Evolutionary conservation across 257 asterid species (phyloP), one percentile per base, ranked within the genome.

Genomic region (Fraxinus anomala): DNA sequence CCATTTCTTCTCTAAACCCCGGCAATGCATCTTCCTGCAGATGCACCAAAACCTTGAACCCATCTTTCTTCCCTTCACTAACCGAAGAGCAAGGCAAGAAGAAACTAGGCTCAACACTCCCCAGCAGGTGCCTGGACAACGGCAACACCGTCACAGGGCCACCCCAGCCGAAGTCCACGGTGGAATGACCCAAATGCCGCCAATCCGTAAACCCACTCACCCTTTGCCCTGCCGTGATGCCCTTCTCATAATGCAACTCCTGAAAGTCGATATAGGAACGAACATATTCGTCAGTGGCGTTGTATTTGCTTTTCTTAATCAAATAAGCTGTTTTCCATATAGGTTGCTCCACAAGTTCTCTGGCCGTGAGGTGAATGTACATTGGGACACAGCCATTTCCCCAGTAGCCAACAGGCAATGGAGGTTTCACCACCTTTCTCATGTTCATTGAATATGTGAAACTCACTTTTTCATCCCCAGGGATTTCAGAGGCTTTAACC

Each of bases 131-230:
- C 75, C 85, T 77, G 1, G 96, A 92, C 39, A 94, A 85, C 0
- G 96, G 96, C 74, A 92, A 85, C 75, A 94, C 92, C 5, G 86
- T 89, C 17, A 84, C 88, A 2, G 97, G 96, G 66, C 95, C 90
- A 40, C 96, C 96, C 97, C 97, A 90, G 51, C 98, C 97, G 7
- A 90, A 94, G 73, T 94, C 96, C 74, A 92, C 91, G n/a, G 88
- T 78, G 24, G 98, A 91, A 56, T 94, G 98, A n/a, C 98, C 98
- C 81, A 92, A 83, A 79, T 94, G 98, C 40, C 98, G 85, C 98
- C 98, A 94, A 76, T 94, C 98, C 1, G 98, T 92, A 79, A 94
- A 94, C 0, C 96, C 97, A 68, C 92, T 89, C 76, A 94, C 94
- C 6, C 86, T 84, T 44, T 83, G 68, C 34, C 98, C 96, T 1